Conservation (phyloP, 1,284 basidiomycete species). For the Melanopsichium pennsylvanicum region DNA sequence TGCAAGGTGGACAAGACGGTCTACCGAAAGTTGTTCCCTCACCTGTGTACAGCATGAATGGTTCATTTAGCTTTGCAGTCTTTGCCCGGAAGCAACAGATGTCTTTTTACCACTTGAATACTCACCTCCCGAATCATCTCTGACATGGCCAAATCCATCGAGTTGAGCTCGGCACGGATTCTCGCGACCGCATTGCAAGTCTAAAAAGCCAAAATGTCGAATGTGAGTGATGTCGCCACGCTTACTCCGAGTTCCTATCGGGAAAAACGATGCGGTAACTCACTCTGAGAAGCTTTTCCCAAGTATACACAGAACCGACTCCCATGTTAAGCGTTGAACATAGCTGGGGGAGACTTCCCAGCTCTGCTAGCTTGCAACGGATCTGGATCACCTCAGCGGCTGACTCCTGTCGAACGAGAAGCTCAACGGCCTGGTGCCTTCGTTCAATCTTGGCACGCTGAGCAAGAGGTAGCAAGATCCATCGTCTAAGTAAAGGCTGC, state of each 20-base stretch:
- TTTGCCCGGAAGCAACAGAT: neutral
- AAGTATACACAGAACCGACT: conserved; percentile 10
- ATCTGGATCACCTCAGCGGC: conserved; percentile 13
- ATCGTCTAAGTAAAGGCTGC: conserved; percentile 21
- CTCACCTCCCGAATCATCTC: conserved; percentile 20
- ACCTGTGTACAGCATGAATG: neutral
- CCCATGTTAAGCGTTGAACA: conserved; percentile 34
- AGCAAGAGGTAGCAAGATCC: conserved; percentile 36
- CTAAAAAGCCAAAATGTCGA: conserved; percentile 1
- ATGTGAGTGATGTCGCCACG: too few species aligned
- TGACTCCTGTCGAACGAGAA: conserved; percentile 21
- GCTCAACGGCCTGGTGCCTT: conserved; percentile 39
- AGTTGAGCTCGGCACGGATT: conserved; percentile 16
- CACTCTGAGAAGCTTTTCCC: conserved; percentile 29
- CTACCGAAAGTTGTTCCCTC: conserved; percentile 10
- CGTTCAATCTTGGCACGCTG: conserved; percentile 12
- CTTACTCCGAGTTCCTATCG: too few species aligned
- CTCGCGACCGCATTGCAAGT: conserved; percentile 35
- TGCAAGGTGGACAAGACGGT: conserved; percentile 3
- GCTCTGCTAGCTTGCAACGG: conserved; percentile 15
- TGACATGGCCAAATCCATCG: conserved; percentile 11
- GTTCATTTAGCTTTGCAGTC: neutral
- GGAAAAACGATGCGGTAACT: too few species aligned
- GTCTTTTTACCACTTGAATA: too few species aligned
- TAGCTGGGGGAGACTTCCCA: conserved; percentile 19